Percentiles rank a stretch among this genome's conserved stretches.
phyloP scores from a whole-genome alignment of 805 yeast genomes.

The Cyberlindnera mississippiensis region DNA sequence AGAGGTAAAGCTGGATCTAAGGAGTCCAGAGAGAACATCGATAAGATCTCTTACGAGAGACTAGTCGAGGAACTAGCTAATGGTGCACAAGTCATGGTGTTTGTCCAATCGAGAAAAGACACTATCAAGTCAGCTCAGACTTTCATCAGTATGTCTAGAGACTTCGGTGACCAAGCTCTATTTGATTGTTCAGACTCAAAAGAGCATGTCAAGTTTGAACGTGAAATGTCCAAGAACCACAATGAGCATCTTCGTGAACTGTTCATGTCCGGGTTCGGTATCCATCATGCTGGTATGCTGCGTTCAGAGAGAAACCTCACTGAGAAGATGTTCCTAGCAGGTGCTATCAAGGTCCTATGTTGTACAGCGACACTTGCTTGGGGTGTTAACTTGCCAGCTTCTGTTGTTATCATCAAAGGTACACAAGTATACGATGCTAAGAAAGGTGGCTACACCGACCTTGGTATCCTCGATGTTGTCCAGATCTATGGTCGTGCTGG shows the following conservation, averaged over 20 bases:
- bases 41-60: constrained; percentile 72
- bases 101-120: constrained; percentile 93
- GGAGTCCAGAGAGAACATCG: constrained; percentile 66
- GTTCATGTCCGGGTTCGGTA: constrained; percentile 80
- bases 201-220: constrained; percentile 40
- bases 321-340: constrained; percentile 78
- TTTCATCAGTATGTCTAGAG: constrained; percentile 64
- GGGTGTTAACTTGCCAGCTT: constrained; percentile 61
- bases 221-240: constrained; percentile 68
- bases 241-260: constrained; percentile 79
- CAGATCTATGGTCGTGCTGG: constrained; percentile 71
- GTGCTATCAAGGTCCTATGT: constrained; percentile 82
- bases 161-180: constrained; percentile 48
- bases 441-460: constrained; percentile 48
- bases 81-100: constrained; percentile 92
- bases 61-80: constrained; percentile 57
- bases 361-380: constrained; percentile 59
- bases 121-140: constrained; percentile 79
- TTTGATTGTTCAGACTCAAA: constrained; percentile 54
- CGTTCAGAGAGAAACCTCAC: constrained; percentile 85
- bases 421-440: constrained; percentile 48
- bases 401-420: constrained; percentile 56
- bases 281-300: constrained; percentile 96
- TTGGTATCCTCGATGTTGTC: constrained; percentile 49
- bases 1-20: constrained; percentile 80